Evolutionary conservation across 164 flowering plant genomes (phyloP).

Genomic region (Brasenia schreberi): DNA sequence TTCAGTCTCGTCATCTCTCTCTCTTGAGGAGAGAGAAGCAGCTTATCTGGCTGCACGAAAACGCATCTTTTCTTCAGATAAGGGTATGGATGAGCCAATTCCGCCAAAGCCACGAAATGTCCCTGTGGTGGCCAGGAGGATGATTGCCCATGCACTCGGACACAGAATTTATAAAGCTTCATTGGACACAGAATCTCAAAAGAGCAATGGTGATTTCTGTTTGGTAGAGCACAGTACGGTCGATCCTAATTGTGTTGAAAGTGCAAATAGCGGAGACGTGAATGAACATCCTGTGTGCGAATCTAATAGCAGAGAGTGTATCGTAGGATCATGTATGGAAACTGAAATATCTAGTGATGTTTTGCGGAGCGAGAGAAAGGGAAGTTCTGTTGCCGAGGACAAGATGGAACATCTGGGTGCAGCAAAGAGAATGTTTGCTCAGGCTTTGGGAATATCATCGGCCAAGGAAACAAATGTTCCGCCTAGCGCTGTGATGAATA

Average conservation of each 20-base stretch:
- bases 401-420: conserved; percentile 59
- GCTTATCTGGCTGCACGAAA: conserved; percentile 84
- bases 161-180: conserved; percentile 24
- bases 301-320: background rate
- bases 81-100: conserved; percentile 14
- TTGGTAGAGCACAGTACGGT: conserved; percentile 5
- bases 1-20: conserved; percentile 13
- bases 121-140: conserved; percentile 85
- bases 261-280: background rate
- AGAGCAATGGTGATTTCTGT: background rate
- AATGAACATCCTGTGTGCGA: background rate
- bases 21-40: conserved; percentile 61
- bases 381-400: conserved; percentile 12
- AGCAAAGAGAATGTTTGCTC: conserved; percentile 83
- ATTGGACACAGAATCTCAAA: background rate
- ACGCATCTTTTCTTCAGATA: conserved; percentile 49
- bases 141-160: conserved; percentile 94
- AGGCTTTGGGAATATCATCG: conserved; percentile 40
- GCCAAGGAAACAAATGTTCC: background rate
- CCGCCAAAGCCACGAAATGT: conserved; percentile 46
- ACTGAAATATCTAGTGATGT: conserved; percentile 1
- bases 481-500: background rate
- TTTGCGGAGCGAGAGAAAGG: conserved; percentile 14
- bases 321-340: background rate
- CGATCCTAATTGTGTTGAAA: background rate